Evolutionary conservation across 352 stramenopile species (phyloP).

Genomic region (Nannochloropsis limnetica): DNA sequence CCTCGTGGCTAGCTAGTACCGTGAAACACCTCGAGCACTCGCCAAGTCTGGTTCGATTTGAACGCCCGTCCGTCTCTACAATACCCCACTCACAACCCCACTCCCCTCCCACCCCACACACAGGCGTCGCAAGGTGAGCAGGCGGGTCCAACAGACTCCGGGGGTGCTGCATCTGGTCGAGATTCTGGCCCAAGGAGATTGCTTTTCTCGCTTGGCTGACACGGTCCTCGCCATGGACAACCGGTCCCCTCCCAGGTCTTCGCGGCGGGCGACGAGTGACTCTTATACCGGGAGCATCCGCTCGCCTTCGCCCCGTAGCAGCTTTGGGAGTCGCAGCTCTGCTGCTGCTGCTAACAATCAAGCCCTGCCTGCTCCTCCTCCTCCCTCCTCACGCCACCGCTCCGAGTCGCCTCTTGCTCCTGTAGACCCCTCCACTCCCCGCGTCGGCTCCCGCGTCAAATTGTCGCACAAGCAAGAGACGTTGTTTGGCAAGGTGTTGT

Average conservation of each 20-base stretch:
- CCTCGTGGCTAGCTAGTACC: too few relatives aligned
- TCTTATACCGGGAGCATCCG: background rate
- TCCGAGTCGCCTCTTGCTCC: background rate
- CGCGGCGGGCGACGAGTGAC: background rate
- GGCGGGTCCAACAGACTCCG: background rate
- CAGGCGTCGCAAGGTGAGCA: background rate
- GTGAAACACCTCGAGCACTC: background rate
- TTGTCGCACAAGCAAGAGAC: background rate
- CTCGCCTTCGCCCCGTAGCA: background rate
- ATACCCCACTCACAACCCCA: background rate
- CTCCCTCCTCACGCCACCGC: background rate
- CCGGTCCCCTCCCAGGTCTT: background rate
- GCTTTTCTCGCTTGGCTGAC: too few relatives aligned
- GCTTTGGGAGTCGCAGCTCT: background rate
- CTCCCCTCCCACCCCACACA: background rate
- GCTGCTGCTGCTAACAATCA: background rate
- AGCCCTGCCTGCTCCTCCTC: background rate
- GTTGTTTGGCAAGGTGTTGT: background rate
- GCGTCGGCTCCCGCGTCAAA: conserved; percentile 1
- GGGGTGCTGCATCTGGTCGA: background rate
- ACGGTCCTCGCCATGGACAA: background rate
- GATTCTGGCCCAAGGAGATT: background rate
- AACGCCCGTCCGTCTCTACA: background rate
- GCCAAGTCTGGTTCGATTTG: too few relatives aligned
- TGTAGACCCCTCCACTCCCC: background rate